Evolutionary conservation across 176 grass and related monocot species (phyloP), one percentile per base, ranked within the genome.

Genomic region (Cenchrus purpureus): DNA sequence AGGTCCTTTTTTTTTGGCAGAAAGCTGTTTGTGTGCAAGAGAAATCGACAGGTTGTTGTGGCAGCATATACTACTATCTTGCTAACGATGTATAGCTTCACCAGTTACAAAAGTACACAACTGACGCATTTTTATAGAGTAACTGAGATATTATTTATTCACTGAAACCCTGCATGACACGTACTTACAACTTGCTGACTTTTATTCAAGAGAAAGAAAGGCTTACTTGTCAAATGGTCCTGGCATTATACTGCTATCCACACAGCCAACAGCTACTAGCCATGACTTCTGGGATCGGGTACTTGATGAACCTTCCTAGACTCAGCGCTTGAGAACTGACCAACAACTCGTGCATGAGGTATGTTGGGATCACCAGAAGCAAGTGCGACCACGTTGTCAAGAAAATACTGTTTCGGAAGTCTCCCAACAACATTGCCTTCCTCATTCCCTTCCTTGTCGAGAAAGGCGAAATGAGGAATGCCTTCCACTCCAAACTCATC

Each of bases 401-500:
- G 97, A 69, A 99, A 96, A 74, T 92, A 94, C 74, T 91, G 83
- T 71, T 79, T 96, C 25, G 94, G 97, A 46, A 99, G 81, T 73
- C 85, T 92, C 32, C 94, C 97, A 31, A 99, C 94, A 61, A 99
- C 86, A 92, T 99, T 94, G 52, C 97, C 97, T 67, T 94, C 91
- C 83, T 99, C 94, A 56, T 99, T 96, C 57, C 97, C 97, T 82
- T 96, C 84, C 78, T 92, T 99, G 65, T 96, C 94, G 28, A 99
- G 71, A 85, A 99, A 99, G 32, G 97, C 88, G 75, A 99, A 96
- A 81, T 96, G 97, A 58, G 97, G 97, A 67, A 99, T 96, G 40
- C 94, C 94, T 87, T 99, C 97, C 31, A 96, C 94, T 71, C 97
- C 97, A 87, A 99, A 99, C 72, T 99, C 94, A 51, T 99, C 97